phyloP scores from a whole-genome alignment of 305 asterid species.

The Rubia peregrina region DNA sequence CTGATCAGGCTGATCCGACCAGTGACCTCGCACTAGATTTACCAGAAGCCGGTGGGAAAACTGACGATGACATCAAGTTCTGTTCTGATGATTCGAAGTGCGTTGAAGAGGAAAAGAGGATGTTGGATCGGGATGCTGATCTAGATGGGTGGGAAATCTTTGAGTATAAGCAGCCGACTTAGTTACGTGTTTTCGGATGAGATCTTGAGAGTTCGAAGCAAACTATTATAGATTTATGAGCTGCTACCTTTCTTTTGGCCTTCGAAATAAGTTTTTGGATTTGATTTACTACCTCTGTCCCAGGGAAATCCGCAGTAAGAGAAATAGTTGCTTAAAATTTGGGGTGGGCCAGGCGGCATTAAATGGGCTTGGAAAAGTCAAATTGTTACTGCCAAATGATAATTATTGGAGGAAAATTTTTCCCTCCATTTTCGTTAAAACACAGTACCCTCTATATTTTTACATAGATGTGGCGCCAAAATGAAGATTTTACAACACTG shows the following conservation, averaged over 20 bases:
- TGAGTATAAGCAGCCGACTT: slow-evolving; percentile 11
- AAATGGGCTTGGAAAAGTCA: no score
- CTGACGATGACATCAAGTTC: slow-evolving; percentile 11
- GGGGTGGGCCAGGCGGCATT: no score
- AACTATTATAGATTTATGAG: neutral
- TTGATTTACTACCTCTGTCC: no score
- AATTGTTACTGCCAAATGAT: no score
- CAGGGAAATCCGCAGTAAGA: no score
- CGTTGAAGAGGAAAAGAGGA: slow-evolving; percentile 20
- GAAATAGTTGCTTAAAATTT: no score
- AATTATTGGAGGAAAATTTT: no score
- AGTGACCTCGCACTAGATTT: slow-evolving; percentile 19
- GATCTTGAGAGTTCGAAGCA: neutral
- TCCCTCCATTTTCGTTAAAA: no score
- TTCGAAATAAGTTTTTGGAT: slow-evolving; percentile 5
- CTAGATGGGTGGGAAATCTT: slow-evolving; percentile 74
- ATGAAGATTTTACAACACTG: no score
- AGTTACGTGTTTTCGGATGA: neutral
- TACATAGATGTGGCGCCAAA: no score
- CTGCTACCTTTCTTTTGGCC: neutral
- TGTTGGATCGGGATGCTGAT: slow-evolving; percentile 22
- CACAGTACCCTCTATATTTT: no score
- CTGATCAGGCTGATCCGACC: slow-evolving; percentile 24
- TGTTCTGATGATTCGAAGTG: neutral
- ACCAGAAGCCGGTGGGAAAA: slow-evolving; percentile 13